Percentiles rank a stretch among this genome's conserved stretches.
These are phyloP conservation scores for Xylaria sp. DNA, from an alignment of 2,329 filamentous ascomycete species.

Conservation along the genomic window DNA sequence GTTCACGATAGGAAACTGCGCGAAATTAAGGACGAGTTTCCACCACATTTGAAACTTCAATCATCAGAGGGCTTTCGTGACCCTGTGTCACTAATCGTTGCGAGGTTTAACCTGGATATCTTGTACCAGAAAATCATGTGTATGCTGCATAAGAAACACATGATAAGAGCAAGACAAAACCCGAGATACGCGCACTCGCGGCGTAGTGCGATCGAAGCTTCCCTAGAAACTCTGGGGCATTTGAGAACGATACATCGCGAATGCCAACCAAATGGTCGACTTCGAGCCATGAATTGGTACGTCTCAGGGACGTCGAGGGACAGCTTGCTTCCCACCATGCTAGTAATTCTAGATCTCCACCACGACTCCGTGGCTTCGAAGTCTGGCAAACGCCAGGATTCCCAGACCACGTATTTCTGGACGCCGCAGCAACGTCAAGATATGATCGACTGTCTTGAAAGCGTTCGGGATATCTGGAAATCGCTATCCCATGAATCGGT, in stretches of 20 bases:
- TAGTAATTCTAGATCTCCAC: constrained; percentile 81
- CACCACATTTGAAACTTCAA: constrained; percentile 77
- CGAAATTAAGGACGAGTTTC: constrained; percentile 67
- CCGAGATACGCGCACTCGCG: constrained; percentile 83
- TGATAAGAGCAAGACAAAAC: constrained; percentile 76
- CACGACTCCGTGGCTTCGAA: constrained; percentile 60
- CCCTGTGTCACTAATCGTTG: constrained; percentile 82
- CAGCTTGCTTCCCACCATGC: constrained; percentile 83
- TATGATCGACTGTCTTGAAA: constrained; percentile 76
- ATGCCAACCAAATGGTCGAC: constrained; percentile 69
- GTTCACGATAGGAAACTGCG: constrained; percentile 64
- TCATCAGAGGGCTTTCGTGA: constrained; percentile 76
- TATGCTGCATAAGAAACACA: constrained; percentile 85
- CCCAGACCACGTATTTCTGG: constrained; percentile 57
- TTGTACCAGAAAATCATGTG: constrained; percentile 88
- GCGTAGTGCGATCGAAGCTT: constrained; percentile 81
- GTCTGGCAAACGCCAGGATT: constrained; percentile 43
- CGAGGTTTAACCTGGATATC: constrained; percentile 81
- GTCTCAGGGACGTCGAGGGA: constrained; percentile 80
- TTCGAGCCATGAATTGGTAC: constrained; percentile 76
- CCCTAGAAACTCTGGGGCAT: constrained; percentile 78
- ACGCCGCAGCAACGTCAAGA: constrained; percentile 64
- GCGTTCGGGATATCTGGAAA: constrained; percentile 78
- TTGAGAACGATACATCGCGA: constrained; percentile 77
- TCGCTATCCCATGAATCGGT: constrained; percentile 76